Base-by-base conservation (phyloP, 805 yeast genomes). In the Wickerhamiella spandovensis region DNA sequence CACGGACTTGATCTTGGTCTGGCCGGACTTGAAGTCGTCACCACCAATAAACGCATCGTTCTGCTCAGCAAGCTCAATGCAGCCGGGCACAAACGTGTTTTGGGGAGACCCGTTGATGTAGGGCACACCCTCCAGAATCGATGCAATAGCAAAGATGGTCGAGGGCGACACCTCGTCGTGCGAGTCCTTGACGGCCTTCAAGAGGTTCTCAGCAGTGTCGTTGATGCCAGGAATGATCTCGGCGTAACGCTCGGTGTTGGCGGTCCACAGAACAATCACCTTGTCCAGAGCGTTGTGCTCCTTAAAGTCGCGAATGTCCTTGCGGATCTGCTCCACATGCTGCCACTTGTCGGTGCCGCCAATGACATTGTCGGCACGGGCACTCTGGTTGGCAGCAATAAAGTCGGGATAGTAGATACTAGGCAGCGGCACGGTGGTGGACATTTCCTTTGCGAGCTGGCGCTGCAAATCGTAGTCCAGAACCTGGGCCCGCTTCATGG, bases 51-150 rank as follows among this genome's bases (percentile, higher is more conserved):
- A 85, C 32, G 84, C 70, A 56, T 76, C 69, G 66, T 85, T 65
- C 60, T 74, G 64, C 68, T 88, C 95, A 46, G 97, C 95, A 58
- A 89, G 77, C 68, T 87, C 88, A 63, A 90, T 76, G 55, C 83
- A 84, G 57, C 97, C 97, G 21, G 97, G 97, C 51, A 87, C 95
- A 71, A 90, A 89, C 48, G 97, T 90, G 74, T 89, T 89, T 72
- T 89, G 97, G 48, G 97, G 97, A 41, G 96, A 87, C 45, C 97
- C 97, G 63, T 89, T 89, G 68, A 89, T 86, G 72, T 87, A 89
- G 49, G 97, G 94, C 53, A 81, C 79, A 43, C 78, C 76, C 67
- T 90, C 97, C 62, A 89, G 75, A 59, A 90, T 90, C 48, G 86
- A 79, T 17, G 97, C 97, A 58, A 86, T 85, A 9, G 97, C 97